Evolutionary conservation across 352 stramenopile species (phyloP).

Genomic region (Phytophthora sojae): DNA sequence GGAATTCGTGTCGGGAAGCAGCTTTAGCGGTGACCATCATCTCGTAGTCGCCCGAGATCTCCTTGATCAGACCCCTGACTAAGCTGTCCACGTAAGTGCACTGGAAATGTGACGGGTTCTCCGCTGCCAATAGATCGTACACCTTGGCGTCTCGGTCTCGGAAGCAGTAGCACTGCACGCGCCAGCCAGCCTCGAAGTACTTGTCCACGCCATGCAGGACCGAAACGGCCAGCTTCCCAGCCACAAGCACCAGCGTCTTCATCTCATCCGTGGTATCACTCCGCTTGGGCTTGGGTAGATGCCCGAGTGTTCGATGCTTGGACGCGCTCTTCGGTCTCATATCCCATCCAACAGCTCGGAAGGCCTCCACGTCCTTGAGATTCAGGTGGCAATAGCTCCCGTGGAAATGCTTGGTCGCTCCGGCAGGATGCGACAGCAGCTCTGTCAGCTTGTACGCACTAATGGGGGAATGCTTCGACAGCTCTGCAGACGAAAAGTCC

Average conservation of each 20-base stretch:
- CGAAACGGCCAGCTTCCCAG: conserved; percentile 17
- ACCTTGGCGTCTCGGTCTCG: conserved; percentile 18
- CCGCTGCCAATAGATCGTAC: conserved; percentile 12
- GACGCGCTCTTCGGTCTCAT: conserved; percentile 31
- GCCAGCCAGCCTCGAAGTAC: conserved; percentile 31
- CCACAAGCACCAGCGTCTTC: conserved; percentile 30
- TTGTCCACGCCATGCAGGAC: conserved; percentile 25
- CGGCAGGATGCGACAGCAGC: conserved; percentile 10
- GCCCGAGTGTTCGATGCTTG: conserved; percentile 26
- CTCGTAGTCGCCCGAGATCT: conserved; percentile 15
- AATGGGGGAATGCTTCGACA: conserved; percentile 23
- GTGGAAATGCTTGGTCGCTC: conserved; percentile 13
- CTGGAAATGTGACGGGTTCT: conserved; percentile 20
- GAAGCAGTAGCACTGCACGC: conserved; percentile 33
- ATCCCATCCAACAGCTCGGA: conserved; percentile 26
- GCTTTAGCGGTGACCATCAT: conserved; percentile 15
- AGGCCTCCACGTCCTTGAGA: conserved; percentile 24
- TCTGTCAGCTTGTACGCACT: conserved; percentile 25
- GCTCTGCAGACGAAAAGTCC: conserved; percentile 22
- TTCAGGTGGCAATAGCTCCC: conserved; percentile 29
- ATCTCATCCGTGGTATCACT: background rate
- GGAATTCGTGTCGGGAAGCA: background rate
- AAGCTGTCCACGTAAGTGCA: conserved; percentile 25
- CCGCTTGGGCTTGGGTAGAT: conserved; percentile 29
- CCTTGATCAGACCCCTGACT: conserved; percentile 23